Base-by-base conservation (phyloP, 2,329 filamentous ascomycete genomes). In the Clonostachys chloroleuca region DNA sequence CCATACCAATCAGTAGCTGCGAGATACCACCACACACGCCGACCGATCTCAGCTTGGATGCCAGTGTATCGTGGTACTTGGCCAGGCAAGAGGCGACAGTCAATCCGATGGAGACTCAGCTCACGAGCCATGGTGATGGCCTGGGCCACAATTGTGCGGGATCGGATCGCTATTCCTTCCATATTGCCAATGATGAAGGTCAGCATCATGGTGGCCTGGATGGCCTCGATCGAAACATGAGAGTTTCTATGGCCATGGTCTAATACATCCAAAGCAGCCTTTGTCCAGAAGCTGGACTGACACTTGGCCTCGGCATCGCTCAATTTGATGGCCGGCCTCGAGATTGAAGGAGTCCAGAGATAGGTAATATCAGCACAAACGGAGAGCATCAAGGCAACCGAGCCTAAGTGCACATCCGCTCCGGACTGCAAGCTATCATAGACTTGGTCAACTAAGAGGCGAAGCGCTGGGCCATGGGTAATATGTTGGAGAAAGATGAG, bases 11-110 rank as follows among this genome's bases (percentile, higher is more conserved):
- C 70, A n/a, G 63, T 69, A 1, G 66, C 61, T 3, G 56, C 59
- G 13, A 72, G 49, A 44, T 71, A 65, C 70, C 70, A 73, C 66
- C 67, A 71, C 3, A 69, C 52, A 3, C 70, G 58, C n/a, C 70
- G 58, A 17, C 62, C 65, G 5, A 68, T 51, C 48, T 72, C 69
- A 17, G 63, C 24, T 7, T 64, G 57, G 6, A 60, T 47, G 6
- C 24, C 24, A 30, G 24, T 30, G 24, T 30, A 30, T 10, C 3
- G 2, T 10, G 24, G 24, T 30, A 30, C 3, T 30, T 30, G 24
- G 8, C 24, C 24, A 30, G 24, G 24, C 24, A 30, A 30, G 24
- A 30, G 24, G 24, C 24, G 53, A 12, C 56, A 56, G 45, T 70
- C 68, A 10, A 64, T 47, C 6, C 57, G 50, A 46, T 70, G 66